Conservation (phyloP, 306 rosid species). For the Mimosa bimucronata region DNA sequence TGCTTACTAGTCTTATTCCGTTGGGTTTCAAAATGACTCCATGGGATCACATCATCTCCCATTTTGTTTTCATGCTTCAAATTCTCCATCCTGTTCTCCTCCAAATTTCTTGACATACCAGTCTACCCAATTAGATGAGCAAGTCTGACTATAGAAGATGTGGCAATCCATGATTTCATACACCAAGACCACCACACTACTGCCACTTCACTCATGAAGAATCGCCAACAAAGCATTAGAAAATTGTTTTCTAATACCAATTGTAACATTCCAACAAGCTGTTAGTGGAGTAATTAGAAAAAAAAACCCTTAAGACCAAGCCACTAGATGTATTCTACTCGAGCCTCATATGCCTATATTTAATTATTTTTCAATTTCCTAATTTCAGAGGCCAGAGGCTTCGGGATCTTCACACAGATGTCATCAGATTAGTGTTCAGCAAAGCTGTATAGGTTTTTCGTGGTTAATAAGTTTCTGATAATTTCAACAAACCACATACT, state of each 20-base stretch:
- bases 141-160: not conserved
- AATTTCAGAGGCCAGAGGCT: slow-evolving; percentile 5
- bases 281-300: not conserved
- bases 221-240: not conserved
- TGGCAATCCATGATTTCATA: not conserved
- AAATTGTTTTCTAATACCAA: not conserved
- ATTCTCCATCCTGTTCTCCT: not conserved
- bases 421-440: not conserved
- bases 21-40: not conserved
- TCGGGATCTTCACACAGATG: slow-evolving; percentile 20
- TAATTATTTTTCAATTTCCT: not conserved
- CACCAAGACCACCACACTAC: slow-evolving; percentile 4
- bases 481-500: slow-evolving; percentile 17
- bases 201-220: not conserved
- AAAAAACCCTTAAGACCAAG: not conserved
- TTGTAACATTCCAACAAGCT: not conserved
- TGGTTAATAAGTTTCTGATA: not conserved
- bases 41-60: not conserved
- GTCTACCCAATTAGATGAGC: not conserved
- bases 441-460: not conserved
- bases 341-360: not conserved
- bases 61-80: not conserved
- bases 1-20: not conserved
- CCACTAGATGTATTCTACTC: not conserved
- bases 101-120: not conserved